phyloP scores from a whole-genome alignment of 2,329 filamentous ascomycete genomes.

The Botrytis elliptica region DNA sequence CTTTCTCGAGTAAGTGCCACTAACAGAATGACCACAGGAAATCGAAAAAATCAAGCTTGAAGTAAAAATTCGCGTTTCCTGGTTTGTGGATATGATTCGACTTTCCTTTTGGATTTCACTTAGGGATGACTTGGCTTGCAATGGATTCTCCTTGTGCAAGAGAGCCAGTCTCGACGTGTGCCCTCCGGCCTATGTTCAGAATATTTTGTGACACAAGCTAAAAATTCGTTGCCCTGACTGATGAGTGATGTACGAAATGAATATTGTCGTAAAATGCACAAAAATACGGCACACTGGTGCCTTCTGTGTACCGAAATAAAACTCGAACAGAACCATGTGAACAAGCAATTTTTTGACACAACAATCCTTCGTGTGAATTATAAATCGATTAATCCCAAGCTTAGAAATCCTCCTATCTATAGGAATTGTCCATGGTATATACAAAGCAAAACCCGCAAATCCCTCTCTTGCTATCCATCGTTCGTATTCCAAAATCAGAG shows the following conservation, averaged over 20 bases:
- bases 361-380: not conserved
- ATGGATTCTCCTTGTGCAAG: not conserved
- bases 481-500: constrained; percentile 22
- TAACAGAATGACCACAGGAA: not conserved
- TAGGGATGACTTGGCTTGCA: not conserved
- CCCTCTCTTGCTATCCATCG: constrained; percentile 22
- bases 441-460: constrained; percentile 27
- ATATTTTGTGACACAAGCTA: not conserved
- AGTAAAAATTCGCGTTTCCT: too few species aligned
- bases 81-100: not conserved
- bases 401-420: constrained; percentile 22
- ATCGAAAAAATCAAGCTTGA: not conserved
- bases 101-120: not conserved
- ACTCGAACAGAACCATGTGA: not conserved
- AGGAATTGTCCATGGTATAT: constrained; percentile 34
- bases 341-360: not conserved
- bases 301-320: not conserved
- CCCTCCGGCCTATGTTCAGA: not conserved
- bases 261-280: not conserved
- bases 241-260: not conserved
- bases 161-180: not conserved
- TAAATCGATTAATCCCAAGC: constrained; percentile 16
- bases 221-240: not conserved
- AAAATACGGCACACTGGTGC: not conserved
- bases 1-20: not conserved